phyloP scores from a whole-genome alignment of 805 yeast genomes.

The Nakazawaea ishiwadae region DNA sequence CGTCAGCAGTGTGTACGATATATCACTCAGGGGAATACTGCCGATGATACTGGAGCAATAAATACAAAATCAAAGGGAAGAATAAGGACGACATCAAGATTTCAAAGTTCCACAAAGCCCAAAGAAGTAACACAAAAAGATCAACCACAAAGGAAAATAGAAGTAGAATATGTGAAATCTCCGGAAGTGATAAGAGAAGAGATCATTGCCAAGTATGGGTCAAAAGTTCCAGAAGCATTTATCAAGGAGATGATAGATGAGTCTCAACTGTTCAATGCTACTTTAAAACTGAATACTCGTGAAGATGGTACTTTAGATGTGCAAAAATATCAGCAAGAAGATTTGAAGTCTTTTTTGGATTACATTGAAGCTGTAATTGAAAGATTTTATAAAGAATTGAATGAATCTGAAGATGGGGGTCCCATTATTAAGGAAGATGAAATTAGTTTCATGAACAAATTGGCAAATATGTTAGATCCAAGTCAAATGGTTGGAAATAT shows the following conservation, averaged over 20 bases:
- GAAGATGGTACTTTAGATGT: conserved; percentile 4
- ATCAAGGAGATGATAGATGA: conserved; percentile 12
- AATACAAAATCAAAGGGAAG: conserved; percentile 17
- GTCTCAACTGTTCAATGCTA: conserved; percentile 4
- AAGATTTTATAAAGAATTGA: conserved; percentile 1
- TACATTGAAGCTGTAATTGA: conserved; percentile 2
- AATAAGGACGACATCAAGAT: conserved; percentile 3
- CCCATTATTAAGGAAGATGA: conserved; percentile 2
- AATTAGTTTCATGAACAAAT: neutral
- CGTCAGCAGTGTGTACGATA: too few relatives aligned
- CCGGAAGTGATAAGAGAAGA: conserved; percentile 14
- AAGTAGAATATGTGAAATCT: conserved; percentile 10
- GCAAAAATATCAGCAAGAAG: conserved; percentile 6
- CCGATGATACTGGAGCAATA: neutral
- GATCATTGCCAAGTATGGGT: conserved; percentile 8
- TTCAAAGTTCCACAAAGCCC: conserved; percentile 15
- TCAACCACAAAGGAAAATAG: neutral
- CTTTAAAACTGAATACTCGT: neutral
- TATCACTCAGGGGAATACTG: neutral
- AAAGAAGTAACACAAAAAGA: conserved; percentile 10
- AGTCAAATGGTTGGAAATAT: neutral
- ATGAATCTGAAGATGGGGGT: neutral
- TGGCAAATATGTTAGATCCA: conserved; percentile 4
- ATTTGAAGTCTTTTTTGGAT: conserved; percentile 1
- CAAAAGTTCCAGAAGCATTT: conserved; percentile 8